These are phyloP conservation scores for Colletotrichum sojae DNA, from an alignment of 2,329 filamentous ascomycete genomes.

Conservation along the genomic window DNA sequence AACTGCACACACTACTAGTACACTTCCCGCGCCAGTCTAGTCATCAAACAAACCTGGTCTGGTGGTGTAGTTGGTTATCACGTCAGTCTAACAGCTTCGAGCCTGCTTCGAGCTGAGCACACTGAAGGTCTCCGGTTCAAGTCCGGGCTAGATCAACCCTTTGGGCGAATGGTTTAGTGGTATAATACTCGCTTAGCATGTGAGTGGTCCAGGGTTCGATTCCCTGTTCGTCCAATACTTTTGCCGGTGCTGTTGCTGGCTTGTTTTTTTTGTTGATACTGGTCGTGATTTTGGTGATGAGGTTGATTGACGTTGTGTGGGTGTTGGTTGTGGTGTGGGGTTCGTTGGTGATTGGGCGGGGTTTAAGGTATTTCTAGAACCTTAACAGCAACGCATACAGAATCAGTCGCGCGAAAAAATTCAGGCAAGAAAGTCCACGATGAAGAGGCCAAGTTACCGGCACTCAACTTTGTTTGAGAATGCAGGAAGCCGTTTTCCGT, in stretches of 20 bases:
- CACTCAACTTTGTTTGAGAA: too few species aligned
- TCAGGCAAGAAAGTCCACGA: too few species aligned
- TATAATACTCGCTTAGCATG: conserved; percentile 31
- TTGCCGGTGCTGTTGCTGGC: background rate
- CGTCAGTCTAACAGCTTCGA: conserved; percentile 60
- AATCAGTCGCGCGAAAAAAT: too few species aligned
- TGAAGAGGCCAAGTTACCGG: too few species aligned
- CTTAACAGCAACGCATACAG: too few species aligned
- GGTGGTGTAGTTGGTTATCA: conserved; percentile 62
- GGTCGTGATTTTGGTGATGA: background rate
- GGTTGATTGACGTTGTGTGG: background rate
- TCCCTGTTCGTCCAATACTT: conserved; percentile 21
- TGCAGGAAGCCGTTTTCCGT: too few species aligned
- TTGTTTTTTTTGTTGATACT: background rate
- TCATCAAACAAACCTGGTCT: conserved; percentile 27
- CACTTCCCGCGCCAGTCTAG: accelerated
- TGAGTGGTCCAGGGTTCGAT: conserved; percentile 30
- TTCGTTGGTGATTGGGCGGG: too few species aligned
- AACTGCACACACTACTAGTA: background rate
- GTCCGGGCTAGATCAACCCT: conserved; percentile 33
- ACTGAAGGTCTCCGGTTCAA: conserved; percentile 42
- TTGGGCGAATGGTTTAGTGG: conserved; percentile 27
- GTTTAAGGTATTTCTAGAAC: too few species aligned
- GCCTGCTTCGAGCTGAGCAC: background rate
- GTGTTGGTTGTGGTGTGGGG: background rate